phyloP scores from a whole-genome alignment of 2,329 filamentous ascomycete genomes.

The Thelonectria olida region DNA sequence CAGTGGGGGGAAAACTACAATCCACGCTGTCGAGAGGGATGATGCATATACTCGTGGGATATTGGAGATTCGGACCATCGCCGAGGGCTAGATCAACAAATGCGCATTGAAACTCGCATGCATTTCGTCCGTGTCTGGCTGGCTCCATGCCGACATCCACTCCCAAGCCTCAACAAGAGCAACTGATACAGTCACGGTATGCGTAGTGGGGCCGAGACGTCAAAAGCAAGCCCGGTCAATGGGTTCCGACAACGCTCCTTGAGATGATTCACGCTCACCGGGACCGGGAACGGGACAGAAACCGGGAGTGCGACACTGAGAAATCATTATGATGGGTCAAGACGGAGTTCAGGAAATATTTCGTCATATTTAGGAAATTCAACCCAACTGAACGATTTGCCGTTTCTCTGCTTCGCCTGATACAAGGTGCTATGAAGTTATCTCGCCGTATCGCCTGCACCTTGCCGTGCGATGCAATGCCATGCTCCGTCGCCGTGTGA shows the following conservation, averaged over 20 bases:
- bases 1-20: slow-evolving; percentile 12
- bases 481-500: not conserved
- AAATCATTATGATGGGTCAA: not conserved
- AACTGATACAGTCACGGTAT: slow-evolving; percentile 8
- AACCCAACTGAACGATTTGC: not conserved
- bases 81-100: slow-evolving; percentile 1
- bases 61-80: slow-evolving; percentile 5
- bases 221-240: slow-evolving; percentile 5
- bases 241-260: slow-evolving; percentile 21
- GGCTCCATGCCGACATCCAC: slow-evolving; percentile 9
- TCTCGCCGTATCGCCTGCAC: not conserved
- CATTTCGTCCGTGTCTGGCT: too few relatives aligned
- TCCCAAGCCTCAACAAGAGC: not conserved
- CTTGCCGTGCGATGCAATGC: slow-evolving; percentile 9
- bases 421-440: not conserved
- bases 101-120: not conserved
- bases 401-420: not conserved
- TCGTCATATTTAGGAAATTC: slow-evolving; percentile 13
- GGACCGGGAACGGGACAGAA: slow-evolving; percentile 13
- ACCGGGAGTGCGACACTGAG: not conserved
- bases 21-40: not conserved
- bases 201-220: slow-evolving; percentile 15
- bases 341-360: not conserved
- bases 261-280: slow-evolving; percentile 16
- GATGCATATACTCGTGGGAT: not conserved